Evolutionary conservation across 2,329 filamentous ascomycete species (phyloP), one percentile per base, ranked within the genome.

Genomic region (Fusarium albidum): DNA sequence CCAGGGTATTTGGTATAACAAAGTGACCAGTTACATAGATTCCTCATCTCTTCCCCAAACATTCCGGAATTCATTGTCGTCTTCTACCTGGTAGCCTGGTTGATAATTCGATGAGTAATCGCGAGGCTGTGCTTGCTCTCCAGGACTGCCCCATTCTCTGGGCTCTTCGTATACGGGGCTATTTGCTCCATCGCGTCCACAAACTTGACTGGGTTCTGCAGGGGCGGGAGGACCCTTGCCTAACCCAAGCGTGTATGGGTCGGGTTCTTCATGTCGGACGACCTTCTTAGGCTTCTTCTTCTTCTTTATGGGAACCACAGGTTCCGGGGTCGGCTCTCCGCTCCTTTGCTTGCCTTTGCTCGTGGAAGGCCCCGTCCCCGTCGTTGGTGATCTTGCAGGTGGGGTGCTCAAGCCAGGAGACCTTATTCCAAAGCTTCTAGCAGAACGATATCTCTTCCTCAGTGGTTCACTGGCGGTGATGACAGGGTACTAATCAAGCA

Each of bases 401-500:
- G 61, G 44, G 21, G 63, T 65, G 8, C 56, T 55, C 28, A 58
- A 63, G 13, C 63, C 65, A 21, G 68, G 63, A 15, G 70, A 69
- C 14, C 66, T 63, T 8, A 65, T 57, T 15, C 66, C 66, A 43
- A 67, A 66, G 38, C 64, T 68, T 26, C 62, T 68, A 18, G 68
- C 62, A 10, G 71, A 72, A 12, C 75, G 75, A 49, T 87, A 90
- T 58, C 88, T 82, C 53, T 93, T 88, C 49, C 86, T 82, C 26
- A 88, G 81, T 13, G 92, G 89, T 59, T 92, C 84, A 70, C 79
- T 83, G 35, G 82, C 93, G 28, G 93, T 94, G 62, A 98, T 93
- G 25, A 98, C 94, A 18, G 93, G 94, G 72, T 98, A 98, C 91
- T 95, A 43, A 12, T 14, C 52, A 39, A 42, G 6, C 14, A 51